Base-by-base conservation (phyloP, 768 basidiomycete species). In the Boletus sp. region DNA sequence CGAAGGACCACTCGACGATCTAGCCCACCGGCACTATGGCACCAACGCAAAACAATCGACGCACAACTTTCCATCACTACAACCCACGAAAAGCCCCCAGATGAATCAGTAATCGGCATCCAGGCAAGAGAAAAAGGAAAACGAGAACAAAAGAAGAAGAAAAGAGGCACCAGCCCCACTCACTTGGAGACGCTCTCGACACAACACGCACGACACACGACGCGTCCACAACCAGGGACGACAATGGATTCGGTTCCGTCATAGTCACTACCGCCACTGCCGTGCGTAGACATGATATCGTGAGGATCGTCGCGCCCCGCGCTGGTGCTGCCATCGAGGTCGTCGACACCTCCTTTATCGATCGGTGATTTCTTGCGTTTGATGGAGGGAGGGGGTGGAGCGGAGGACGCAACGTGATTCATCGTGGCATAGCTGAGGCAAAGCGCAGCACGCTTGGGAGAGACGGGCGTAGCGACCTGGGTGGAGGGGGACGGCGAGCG, bases 171-270 rank as follows among this genome's bases (percentile, higher is more conserved):
- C 15, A n/a, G 27, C 7, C 10, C 43, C 63, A 46, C 74, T 60
- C 50, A 75, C 74, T 72, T 71, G 47, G 56, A 53, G 3, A 67
- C 60, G 47, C 67, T 74, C 59, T 75, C 74, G 34, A 74, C 51
- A 25, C 71, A 74, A 35, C 74, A 75, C 32, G 62, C 60, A 17
- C 67, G 61, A 48, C 74, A 75, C 27, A 75, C 62, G 43, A 60
- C 54, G 27, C 72, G 69, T 48, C 71, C 74, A 50, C 74, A 75
- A 13, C 74, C 74, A 1, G 66, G 54, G 27, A 70, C 32, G 39
- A 69, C 43, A 11, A 54, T 45, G 4, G 62, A 40, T 2, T 56
- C 60, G 8, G 50, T 33, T 29, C 35, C 48, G n/a, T 59, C 57
- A 19, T 25, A 19, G 13, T 5, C 5, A 10, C 19, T n/a, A n/a